These are phyloP conservation scores for Zygnema cylindricum DNA, from an alignment of 139 green algal genomes.

Conservation along the genomic window DNA sequence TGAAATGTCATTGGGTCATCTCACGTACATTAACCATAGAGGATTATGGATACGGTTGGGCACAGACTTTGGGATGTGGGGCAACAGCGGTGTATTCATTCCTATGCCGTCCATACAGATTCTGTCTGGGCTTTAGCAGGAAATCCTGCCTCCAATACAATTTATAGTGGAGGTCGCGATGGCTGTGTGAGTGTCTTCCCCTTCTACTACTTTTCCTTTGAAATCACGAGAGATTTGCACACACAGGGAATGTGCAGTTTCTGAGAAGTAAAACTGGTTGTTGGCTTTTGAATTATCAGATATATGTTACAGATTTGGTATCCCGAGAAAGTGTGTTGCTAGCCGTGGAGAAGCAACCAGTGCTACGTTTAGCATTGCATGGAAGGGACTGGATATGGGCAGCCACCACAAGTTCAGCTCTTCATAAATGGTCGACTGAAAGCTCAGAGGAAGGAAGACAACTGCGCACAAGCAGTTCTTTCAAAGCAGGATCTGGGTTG, in stretches of 20 bases:
- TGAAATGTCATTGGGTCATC: background rate
- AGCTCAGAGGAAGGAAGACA: background rate
- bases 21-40: conserved; percentile 6
- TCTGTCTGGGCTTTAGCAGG: conserved; percentile 83
- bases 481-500: background rate
- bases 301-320: conserved; percentile 73
- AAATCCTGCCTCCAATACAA: conserved; percentile 59
- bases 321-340: conserved; percentile 78
- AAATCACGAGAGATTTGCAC: no score
- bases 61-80: conserved; percentile 86
- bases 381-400: background rate
- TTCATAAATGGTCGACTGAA: background rate
- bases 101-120: conserved; percentile 77
- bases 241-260: no score
- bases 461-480: background rate
- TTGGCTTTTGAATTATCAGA: no score
- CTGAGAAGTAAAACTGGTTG: no score
- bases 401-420: conserved; percentile 20
- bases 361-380: conserved; percentile 68
- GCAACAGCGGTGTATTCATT: conserved; percentile 82
- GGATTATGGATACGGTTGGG: no score
- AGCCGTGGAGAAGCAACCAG: conserved; percentile 69
- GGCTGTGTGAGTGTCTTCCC: conserved; percentile 31
- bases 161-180: conserved; percentile 85
- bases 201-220: background rate